Evolutionary conservation across 176 grass and related monocot genomes (phyloP).

Genomic region (Pharus latifolius): DNA sequence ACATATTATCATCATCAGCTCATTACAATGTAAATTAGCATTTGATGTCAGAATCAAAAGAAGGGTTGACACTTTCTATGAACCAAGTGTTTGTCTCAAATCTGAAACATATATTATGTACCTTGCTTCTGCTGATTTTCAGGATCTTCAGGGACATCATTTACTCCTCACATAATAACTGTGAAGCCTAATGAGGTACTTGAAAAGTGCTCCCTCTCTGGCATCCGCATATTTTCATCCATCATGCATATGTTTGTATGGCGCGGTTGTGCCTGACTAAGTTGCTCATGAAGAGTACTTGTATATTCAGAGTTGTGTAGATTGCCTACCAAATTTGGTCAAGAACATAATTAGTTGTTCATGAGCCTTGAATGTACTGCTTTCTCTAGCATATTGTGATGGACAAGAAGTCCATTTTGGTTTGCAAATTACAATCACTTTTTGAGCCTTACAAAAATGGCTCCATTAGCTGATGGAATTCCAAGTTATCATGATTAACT

Average conservation of each 20-base stretch:
- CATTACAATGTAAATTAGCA: too few relatives aligned
- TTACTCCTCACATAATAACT: slow-evolving; percentile 99
- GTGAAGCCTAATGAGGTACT: slow-evolving; percentile 90
- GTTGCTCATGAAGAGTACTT: slow-evolving; percentile 1
- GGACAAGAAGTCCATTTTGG: not conserved
- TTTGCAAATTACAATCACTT: not conserved
- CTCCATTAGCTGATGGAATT: not conserved
- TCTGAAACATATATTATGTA: not conserved
- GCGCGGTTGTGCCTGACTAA: slow-evolving; percentile 10
- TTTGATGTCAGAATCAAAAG: too few relatives aligned
- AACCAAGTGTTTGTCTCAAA: not conserved
- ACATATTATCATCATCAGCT: too few relatives aligned
- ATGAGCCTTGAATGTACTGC: not conserved
- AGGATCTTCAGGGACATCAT: slow-evolving; percentile 80
- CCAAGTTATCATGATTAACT: not conserved
- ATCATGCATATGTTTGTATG: not conserved
- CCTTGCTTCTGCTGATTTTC: not conserved
- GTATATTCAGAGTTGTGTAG: not conserved
- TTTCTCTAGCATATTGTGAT: not conserved
- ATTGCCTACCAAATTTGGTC: not conserved
- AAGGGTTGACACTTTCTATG: not conserved
- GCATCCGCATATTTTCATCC: not conserved
- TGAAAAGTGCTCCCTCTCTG: not conserved
- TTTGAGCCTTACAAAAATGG: not conserved
- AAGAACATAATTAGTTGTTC: not conserved